These are phyloP conservation scores for Coriaria nepalensis DNA, from an alignment of 306 rosid species.

Conservation along the genomic window DNA sequence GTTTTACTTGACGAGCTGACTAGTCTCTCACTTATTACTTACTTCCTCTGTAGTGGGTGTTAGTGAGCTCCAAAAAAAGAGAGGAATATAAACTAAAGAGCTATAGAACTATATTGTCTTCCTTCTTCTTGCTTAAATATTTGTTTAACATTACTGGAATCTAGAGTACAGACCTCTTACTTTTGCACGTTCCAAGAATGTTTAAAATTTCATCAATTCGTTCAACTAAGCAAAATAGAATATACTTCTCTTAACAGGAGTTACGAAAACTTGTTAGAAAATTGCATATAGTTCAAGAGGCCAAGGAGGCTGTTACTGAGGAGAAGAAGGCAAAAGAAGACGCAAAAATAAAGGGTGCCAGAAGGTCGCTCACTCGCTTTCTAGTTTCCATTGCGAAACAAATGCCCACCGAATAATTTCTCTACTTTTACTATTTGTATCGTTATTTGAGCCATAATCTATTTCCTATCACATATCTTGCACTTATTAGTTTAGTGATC, in stretches of 20 bases:
- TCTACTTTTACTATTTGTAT: neutral
- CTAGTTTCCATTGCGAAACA: conserved; percentile 46
- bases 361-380: conserved; percentile 55
- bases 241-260: conserved; percentile 39
- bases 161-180: no score
- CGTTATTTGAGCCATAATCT: conserved; percentile 5
- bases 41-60: no score
- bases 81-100: no score
- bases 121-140: neutral
- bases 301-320: conserved; percentile 20
- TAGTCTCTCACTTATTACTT: no score
- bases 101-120: no score
- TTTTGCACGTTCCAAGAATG: neutral
- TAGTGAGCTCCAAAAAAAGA: no score
- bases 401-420: conserved; percentile 23
- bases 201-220: neutral
- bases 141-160: no score
- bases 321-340: conserved; percentile 37
- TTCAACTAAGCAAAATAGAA: neutral
- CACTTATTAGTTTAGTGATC: neutral
- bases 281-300: conserved; percentile 39
- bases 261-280: conserved; percentile 65
- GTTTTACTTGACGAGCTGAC: neutral
- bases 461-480: neutral
- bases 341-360: conserved; percentile 25